Conservation (phyloP, 2,329 filamentous ascomycete genomes). For the Botrytis paeoniae region DNA sequence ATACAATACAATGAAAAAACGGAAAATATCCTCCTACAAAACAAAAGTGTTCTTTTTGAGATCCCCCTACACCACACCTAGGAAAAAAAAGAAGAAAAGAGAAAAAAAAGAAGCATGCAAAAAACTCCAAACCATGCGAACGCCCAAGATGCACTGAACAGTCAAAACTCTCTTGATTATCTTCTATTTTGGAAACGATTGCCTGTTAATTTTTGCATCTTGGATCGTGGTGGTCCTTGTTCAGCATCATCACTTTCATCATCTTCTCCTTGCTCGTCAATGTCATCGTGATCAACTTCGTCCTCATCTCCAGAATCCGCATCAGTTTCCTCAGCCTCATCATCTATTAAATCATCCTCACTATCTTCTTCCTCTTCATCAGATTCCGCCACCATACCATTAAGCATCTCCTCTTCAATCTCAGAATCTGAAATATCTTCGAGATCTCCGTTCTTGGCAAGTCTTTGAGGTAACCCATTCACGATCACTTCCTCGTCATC, state of each 20-base stretch:
- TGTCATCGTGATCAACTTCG: slow-evolving; percentile 45
- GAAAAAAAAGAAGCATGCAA: background rate
- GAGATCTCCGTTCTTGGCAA: slow-evolving; percentile 27
- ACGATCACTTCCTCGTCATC: slow-evolving; percentile 47
- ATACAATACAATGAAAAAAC: background rate
- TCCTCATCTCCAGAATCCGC: slow-evolving; percentile 42
- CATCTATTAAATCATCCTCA: slow-evolving; percentile 47
- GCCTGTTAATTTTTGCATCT: slow-evolving; percentile 31
- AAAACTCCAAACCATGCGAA: slow-evolving; percentile 35
- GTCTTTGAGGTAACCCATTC: slow-evolving; percentile 42
- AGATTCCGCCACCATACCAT: slow-evolving; percentile 47
- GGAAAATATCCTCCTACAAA: background rate
- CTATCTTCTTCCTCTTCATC: slow-evolving; percentile 47
- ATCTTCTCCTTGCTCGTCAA: slow-evolving; percentile 43
- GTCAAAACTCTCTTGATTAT: slow-evolving; percentile 19
- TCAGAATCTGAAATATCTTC: slow-evolving; percentile 33
- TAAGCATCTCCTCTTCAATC: slow-evolving; percentile 40
- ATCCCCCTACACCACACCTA: background rate
- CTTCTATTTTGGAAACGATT: slow-evolving; percentile 21
- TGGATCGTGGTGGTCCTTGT: slow-evolving; percentile 32
- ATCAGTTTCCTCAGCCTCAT: slow-evolving; percentile 48
- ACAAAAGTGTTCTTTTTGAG: slow-evolving; percentile 5
- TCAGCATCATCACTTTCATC: slow-evolving; percentile 44
- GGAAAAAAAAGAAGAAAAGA: background rate
- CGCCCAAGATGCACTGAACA: slow-evolving; percentile 9